A percentile compares a stretch with the other conserved stretches of the same genome.
These are phyloP conservation scores for Lotmaria passim DNA, from an alignment of 208 protist species.

Conservation along the genomic window DNA sequence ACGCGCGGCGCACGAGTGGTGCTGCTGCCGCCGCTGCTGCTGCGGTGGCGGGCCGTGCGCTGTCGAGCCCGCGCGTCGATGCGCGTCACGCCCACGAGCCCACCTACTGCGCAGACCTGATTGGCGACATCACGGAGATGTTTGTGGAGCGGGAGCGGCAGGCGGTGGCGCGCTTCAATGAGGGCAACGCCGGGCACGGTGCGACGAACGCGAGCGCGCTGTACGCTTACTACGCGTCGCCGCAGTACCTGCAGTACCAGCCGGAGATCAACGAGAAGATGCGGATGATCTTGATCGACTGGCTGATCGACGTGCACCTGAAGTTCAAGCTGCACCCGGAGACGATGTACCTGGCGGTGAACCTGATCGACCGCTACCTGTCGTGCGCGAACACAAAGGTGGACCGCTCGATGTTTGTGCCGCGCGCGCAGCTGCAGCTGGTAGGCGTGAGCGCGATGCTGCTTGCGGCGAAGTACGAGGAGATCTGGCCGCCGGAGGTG, in stretches of 20 bases:
- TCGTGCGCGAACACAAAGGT: conserved; percentile 75
- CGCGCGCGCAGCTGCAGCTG: conserved; percentile 95
- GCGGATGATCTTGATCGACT: conserved; percentile 98
- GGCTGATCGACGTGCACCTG: conserved; percentile 98
- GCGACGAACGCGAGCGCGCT: conserved; percentile 43
- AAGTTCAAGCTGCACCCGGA: conserved; percentile 97
- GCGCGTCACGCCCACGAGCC: conserved; percentile 56
- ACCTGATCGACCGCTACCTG: conserved; percentile 97
- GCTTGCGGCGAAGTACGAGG: conserved; percentile 94
- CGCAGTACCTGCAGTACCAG: conserved; percentile 85
- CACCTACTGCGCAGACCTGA: conserved; percentile 76
- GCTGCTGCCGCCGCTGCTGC: conserved; percentile 1
- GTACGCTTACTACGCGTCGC: conserved; percentile 71
- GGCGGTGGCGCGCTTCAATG: conserved; percentile 60
- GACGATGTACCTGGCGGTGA: conserved; percentile 97
- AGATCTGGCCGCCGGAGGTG: conserved; percentile 94
- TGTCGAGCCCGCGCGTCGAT: conserved; percentile 53
- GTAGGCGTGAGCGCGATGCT: conserved; percentile 94
- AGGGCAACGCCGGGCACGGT: conserved; percentile 45
- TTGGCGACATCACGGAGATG: conserved; percentile 85
- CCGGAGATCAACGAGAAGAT: conserved; percentile 97
- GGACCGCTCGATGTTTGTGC: conserved; percentile 52
- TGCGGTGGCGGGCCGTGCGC: conserved; percentile 13
- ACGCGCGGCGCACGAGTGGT: conserved; percentile 25
- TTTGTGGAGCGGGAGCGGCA: conserved; percentile 76